A percentile compares a stretch with the other conserved stretches of the same genome.
Conservation (phyloP, 2,329 filamentous ascomycete species). For the Penicillium sp. region DNA sequence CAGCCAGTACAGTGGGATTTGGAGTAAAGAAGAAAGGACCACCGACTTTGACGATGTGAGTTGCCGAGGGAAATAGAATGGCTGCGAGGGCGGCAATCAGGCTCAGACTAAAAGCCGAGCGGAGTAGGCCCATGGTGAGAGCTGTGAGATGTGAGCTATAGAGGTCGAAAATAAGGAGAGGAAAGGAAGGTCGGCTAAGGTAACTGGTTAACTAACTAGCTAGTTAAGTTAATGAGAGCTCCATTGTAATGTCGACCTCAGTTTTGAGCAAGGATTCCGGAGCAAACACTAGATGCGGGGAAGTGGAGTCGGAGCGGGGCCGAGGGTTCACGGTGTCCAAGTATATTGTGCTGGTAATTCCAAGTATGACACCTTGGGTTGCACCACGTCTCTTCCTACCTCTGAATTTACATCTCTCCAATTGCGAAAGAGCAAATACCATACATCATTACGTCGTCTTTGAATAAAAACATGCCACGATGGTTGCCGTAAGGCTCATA, state of each 20-base stretch:
- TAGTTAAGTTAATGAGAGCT: too few relatives aligned
- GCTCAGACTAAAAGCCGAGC: constrained; percentile 16
- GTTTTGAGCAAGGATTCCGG: neutral
- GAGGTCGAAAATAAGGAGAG: neutral
- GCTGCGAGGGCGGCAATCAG: constrained; percentile 20
- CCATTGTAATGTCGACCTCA: neutral
- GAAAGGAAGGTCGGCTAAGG: neutral
- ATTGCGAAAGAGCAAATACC: too few relatives aligned
- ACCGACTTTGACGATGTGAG: constrained; percentile 20
- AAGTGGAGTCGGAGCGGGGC: neutral
- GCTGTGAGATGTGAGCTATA: neutral
- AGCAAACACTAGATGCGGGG: neutral
- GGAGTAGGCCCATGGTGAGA: constrained; percentile 19
- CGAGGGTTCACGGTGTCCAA: too few relatives aligned
- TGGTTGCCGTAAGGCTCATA: too few relatives aligned
- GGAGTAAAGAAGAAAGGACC: constrained; percentile 24
- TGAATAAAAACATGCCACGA: too few relatives aligned
- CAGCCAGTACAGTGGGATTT: constrained; percentile 11
- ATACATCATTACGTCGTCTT: too few relatives aligned
- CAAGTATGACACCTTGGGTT: too few relatives aligned
- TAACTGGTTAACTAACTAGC: too few relatives aligned
- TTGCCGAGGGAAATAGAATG: constrained; percentile 16
- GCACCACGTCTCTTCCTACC: too few relatives aligned
- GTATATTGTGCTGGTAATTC: too few relatives aligned
- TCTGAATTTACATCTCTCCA: too few relatives aligned